phyloP scores from a whole-genome alignment of 768 basidiomycete genomes.

The Pisolithus tinctorius region DNA sequence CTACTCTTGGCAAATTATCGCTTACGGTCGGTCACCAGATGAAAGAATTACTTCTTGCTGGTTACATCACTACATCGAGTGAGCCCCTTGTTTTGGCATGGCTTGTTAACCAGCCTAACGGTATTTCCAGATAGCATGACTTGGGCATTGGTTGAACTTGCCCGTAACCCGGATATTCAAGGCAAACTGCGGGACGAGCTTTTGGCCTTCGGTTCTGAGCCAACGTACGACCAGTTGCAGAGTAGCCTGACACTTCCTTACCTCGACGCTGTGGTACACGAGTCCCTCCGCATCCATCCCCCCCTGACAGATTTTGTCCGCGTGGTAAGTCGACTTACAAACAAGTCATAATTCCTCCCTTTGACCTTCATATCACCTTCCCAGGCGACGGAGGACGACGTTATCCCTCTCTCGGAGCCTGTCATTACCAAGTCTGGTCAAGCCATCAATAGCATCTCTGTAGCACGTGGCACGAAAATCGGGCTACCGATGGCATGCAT shows the following conservation, averaged over 20 bases:
- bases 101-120: neutral
- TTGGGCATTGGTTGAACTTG: constrained; percentile 26
- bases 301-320: constrained; percentile 24
- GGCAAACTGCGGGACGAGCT: constrained; percentile 6
- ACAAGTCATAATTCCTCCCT: too few relatives aligned
- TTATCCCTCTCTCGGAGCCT: constrained; percentile 32
- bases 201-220: constrained; percentile 20
- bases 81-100: neutral
- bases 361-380: neutral
- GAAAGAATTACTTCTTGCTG: constrained; percentile 8
- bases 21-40: constrained; percentile 2
- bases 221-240: constrained; percentile 35
- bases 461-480: constrained; percentile 35
- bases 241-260: constrained; percentile 27
- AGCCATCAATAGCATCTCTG: constrained; percentile 22
- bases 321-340: constrained; percentile 16
- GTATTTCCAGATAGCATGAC: constrained; percentile 14
- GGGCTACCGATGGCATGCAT: constrained; percentile 10
- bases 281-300: constrained; percentile 31
- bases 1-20: too few relatives aligned
- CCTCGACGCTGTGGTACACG: constrained; percentile 25
- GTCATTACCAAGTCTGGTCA: constrained; percentile 23
- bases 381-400: constrained; percentile 32
- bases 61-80: constrained; percentile 17
- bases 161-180: constrained; percentile 20